A percentile compares a stretch with the other conserved stretches of the same genome.
Conservation (phyloP, 768 basidiomycete genomes). For the Bullera alba region DNA sequence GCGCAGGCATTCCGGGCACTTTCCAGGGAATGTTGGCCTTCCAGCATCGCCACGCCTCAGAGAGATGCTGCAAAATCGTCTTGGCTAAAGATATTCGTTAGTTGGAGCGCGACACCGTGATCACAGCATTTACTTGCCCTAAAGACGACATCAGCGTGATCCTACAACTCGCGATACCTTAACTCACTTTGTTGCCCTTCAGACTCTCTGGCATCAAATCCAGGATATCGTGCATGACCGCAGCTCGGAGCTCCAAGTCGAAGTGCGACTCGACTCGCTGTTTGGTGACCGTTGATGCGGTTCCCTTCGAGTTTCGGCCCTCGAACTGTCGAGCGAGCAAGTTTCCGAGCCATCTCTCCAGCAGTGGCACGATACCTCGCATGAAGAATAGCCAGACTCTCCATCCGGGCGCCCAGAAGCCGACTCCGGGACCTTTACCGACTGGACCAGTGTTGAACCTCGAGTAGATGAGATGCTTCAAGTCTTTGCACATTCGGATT, state of each 20-base stretch:
- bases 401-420: constrained; percentile 99
- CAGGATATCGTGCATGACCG: constrained; percentile 99
- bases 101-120: neutral
- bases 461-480: constrained; percentile 69
- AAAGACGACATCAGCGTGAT: neutral
- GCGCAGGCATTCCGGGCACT: constrained; percentile 93
- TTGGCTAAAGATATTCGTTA: constrained; percentile 59
- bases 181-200: constrained; percentile 46
- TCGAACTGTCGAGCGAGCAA: constrained; percentile 97
- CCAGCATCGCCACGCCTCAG: constrained; percentile 92
- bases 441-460: constrained; percentile 97
- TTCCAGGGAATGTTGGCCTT: constrained; percentile 86
- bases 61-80: constrained; percentile 94
- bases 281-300: constrained; percentile 97
- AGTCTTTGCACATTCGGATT: constrained; percentile 98
- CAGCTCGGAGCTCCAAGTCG: constrained; percentile 91
- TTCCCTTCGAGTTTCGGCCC: constrained; percentile 83
- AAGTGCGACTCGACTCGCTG: constrained; percentile 99
- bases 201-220: constrained; percentile 99
- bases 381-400: constrained; percentile 99
- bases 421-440: constrained; percentile 96
- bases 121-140: constrained; percentile 1
- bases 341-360: constrained; percentile 97
- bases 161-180: too few relatives aligned
- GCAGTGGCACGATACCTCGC: constrained; percentile 93